These are phyloP conservation scores for Zygosaccharomyces pseudobailii DNA, from an alignment of 1,139 yeast species.

Conservation along the genomic window DNA sequence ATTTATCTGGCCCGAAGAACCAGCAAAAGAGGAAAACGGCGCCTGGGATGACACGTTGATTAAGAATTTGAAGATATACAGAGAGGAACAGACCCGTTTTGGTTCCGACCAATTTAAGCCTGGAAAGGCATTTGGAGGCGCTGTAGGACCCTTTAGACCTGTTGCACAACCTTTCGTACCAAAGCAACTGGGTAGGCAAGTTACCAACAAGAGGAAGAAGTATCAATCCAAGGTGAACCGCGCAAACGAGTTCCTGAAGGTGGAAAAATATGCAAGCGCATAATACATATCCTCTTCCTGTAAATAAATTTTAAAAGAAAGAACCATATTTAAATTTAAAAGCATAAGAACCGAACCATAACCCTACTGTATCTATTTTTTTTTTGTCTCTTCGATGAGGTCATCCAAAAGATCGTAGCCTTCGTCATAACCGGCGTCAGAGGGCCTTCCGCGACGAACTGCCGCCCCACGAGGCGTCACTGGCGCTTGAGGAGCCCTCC, in stretches of 20 bases:
- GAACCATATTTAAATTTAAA: conserved; percentile 3
- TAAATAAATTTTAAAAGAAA: conserved; percentile 2
- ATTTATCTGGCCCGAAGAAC: conserved; percentile 84
- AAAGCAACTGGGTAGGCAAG: conserved; percentile 42
- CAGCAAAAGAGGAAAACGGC: conserved; percentile 41
- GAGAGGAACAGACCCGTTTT: conserved; percentile 41
- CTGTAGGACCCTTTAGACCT: conserved; percentile 63
- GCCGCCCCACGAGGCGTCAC: not conserved
- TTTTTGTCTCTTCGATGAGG: conserved; percentile 8
- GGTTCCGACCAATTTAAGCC: conserved; percentile 74
- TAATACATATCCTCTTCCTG: not conserved
- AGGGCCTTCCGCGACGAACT: not conserved
- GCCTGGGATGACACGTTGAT: conserved; percentile 37
- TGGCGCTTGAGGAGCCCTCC: not conserved
- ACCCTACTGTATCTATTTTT: not conserved
- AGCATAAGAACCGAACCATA: not conserved
- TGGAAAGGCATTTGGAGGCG: conserved; percentile 70
- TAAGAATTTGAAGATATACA: conserved; percentile 38
- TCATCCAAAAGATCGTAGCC: conserved; percentile 14
- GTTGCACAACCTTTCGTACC: conserved; percentile 69
- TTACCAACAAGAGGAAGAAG: conserved; percentile 38
- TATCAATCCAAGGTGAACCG: conserved; percentile 13
- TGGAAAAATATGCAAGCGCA: conserved; percentile 10
- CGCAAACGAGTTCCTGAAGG: conserved; percentile 15
- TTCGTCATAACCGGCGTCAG: conserved; percentile 1